Conservation (phyloP, 768 basidiomycete species). For the Wakefieldia striispora region DNA sequence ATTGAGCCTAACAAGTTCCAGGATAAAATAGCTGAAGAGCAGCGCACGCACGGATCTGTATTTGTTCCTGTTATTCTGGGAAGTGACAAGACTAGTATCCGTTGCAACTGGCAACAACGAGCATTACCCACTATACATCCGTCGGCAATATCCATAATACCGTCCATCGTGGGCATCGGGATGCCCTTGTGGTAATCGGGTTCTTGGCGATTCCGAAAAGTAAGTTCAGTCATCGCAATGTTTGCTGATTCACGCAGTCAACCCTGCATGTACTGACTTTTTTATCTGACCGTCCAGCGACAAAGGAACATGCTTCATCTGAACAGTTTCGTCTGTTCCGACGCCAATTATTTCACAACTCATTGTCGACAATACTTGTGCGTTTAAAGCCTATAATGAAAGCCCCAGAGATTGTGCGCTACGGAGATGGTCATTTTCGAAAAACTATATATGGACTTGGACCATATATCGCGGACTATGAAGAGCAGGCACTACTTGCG, state of each 20-base stretch:
- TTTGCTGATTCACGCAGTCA: no score
- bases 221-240: no score
- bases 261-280: no score
- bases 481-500: constrained; percentile 35
- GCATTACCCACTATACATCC: no score
- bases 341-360: constrained; percentile 35
- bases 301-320: no score
- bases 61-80: no score
- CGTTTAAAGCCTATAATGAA: constrained; percentile 27
- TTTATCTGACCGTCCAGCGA: no score
- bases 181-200: constrained; percentile 5
- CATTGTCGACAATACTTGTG: constrained; percentile 21
- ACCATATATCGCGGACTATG: constrained; percentile 39
- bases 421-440: constrained; percentile 30
- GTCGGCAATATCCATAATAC: no score
- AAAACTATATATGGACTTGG: constrained; percentile 32
- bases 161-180: background rate
- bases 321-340: no score
- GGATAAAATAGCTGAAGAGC: constrained; percentile 25
- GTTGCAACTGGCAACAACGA: no score
- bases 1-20: no score
- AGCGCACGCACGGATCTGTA: constrained; percentile 7
- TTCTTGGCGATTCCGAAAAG: constrained; percentile 35
- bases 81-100: no score
- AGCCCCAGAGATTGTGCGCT: constrained; percentile 21